These are phyloP conservation scores for Solanum megistacrolobum DNA, from an alignment of 257 asterid species.

Conservation along the genomic window DNA sequence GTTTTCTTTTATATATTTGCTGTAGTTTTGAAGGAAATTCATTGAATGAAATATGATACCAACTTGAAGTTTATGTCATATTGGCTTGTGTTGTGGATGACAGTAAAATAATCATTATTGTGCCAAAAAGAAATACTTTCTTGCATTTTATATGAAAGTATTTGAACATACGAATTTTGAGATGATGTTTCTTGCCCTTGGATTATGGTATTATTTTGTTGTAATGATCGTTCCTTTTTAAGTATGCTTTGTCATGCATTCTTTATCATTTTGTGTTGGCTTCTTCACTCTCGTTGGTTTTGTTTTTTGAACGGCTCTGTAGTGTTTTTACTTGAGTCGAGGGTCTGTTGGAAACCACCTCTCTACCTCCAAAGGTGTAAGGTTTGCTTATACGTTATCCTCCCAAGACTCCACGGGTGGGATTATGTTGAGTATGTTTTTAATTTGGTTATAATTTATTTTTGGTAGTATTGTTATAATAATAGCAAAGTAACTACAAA, in stretches of 20 bases:
- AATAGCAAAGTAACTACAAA: neutral
- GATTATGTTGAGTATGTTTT: too few relatives aligned
- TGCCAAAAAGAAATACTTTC: neutral
- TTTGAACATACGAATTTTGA: neutral
- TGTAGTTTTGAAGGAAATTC: neutral
- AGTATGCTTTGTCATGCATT: neutral
- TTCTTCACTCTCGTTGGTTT: neutral
- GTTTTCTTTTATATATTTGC: constrained; percentile 6
- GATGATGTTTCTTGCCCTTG: neutral
- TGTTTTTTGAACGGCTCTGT: neutral
- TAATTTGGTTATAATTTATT: neutral
- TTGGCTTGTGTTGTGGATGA: neutral
- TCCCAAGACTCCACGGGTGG: neutral
- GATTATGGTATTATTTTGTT: neutral
- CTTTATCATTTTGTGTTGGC: neutral
- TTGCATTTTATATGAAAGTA: neutral
- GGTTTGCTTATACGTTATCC: neutral
- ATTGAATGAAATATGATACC: neutral
- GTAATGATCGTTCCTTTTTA: too few relatives aligned
- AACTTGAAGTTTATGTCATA: neutral
- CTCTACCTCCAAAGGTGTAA: neutral
- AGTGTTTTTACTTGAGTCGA: neutral
- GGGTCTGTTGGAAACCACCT: neutral
- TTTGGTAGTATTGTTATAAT: neutral
- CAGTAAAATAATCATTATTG: neutral